Evolutionary conservation across 2,329 filamentous ascomycete species (phyloP).

Genomic region (Aspergillus japonicus): DNA sequence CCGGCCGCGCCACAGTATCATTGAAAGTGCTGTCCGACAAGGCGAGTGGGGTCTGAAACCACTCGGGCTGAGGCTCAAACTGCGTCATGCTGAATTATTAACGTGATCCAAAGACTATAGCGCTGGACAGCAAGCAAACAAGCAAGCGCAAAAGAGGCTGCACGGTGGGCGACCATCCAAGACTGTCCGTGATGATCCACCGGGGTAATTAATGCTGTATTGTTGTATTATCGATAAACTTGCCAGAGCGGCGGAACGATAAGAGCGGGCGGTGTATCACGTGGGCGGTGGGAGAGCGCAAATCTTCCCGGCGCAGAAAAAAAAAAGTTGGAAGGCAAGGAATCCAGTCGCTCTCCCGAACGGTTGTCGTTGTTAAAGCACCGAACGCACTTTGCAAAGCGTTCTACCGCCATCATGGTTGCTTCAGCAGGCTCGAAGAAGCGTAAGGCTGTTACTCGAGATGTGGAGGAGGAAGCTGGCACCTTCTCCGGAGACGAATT

Average conservation of each 20-base stretch:
- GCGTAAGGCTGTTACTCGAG: slow-evolving; percentile 62
- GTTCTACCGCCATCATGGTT: slow-evolving; percentile 30
- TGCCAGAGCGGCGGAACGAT: slow-evolving; percentile 21
- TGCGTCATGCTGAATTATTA: slow-evolving; percentile 9
- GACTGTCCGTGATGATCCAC: not conserved
- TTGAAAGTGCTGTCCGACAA: slow-evolving; percentile 9
- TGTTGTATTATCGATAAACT: not conserved
- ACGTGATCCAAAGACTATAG: not conserved
- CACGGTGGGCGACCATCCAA: not conserved
- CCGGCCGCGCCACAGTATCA: slow-evolving; percentile 19
- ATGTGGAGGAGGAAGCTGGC: slow-evolving; percentile 50
- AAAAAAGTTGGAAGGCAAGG: slow-evolving; percentile 9
- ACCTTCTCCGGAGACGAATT: slow-evolving; percentile 63
- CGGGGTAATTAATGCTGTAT: not conserved
- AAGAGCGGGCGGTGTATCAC: slow-evolving; percentile 33
- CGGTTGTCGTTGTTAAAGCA: not conserved
- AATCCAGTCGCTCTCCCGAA: slow-evolving; percentile 4
- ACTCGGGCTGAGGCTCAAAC: slow-evolving; percentile 10
- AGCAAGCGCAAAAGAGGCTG: not conserved
- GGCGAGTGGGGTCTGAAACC: slow-evolving; percentile 9
- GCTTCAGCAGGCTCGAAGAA: slow-evolving; percentile 53
- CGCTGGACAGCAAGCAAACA: not conserved
- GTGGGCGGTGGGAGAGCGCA: slow-evolving; percentile 34
- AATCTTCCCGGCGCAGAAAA: slow-evolving; percentile 9
- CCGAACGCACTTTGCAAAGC: not conserved